Evolutionary conservation across 495 filamentous ascomycete species (phyloP).

Genomic region (Lophiostoma macrostomum): DNA sequence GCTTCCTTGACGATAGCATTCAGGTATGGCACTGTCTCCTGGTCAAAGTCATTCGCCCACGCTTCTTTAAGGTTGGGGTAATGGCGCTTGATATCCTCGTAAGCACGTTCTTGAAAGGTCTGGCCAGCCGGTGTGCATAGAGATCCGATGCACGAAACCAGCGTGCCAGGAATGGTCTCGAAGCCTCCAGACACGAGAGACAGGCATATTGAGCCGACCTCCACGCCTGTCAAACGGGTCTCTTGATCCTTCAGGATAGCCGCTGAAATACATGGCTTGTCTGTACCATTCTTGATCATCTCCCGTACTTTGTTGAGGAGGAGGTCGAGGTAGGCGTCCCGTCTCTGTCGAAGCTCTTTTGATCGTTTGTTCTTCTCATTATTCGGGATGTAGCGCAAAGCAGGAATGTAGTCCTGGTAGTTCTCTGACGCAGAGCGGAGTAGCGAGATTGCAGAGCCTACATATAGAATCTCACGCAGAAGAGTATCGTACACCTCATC

Average conservation of each 20-base stretch:
- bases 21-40: conserved; percentile 64
- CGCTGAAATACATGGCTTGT: conserved; percentile 53
- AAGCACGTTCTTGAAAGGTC: conserved; percentile 50
- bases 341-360: conserved; percentile 46
- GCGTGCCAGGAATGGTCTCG: conserved; percentile 51
- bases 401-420: conserved; percentile 52
- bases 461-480: conserved; percentile 50
- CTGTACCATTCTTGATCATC: conserved; percentile 50
- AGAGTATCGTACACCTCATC: conserved; percentile 50
- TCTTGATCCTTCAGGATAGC: conserved; percentile 53
- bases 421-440: conserved; percentile 52
- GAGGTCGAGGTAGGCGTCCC: conserved; percentile 49
- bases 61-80: conserved; percentile 50
- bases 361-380: conserved; percentile 49
- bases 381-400: conserved; percentile 48
- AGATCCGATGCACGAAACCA: conserved; percentile 50
- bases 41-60: conserved; percentile 46
- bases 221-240: conserved; percentile 48
- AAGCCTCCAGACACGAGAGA: conserved; percentile 53
- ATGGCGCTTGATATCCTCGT: conserved; percentile 52
- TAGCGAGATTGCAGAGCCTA: conserved; percentile 50
- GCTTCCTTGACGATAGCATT: conserved; percentile 62
- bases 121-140: conserved; percentile 50
- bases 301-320: conserved; percentile 49
- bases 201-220: conserved; percentile 51